These are phyloP conservation scores for Knufia fluminis DNA, from an alignment of 2,329 filamentous ascomycete genomes.

Conservation along the genomic window DNA sequence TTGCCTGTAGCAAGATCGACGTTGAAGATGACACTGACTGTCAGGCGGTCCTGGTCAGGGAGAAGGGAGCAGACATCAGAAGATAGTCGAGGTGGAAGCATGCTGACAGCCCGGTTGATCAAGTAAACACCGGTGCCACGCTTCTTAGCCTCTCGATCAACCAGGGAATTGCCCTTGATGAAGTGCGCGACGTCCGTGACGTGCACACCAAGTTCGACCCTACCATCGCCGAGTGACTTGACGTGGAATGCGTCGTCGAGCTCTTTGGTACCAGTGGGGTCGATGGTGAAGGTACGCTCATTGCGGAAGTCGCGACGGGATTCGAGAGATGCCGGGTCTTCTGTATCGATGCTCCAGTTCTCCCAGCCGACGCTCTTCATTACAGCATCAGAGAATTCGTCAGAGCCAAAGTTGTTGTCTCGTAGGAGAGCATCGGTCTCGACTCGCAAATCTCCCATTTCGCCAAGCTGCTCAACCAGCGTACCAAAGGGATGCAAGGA, in stretches of 20 bases:
- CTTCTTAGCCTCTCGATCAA: constrained; percentile 96
- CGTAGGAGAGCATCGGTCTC: constrained; percentile 94
- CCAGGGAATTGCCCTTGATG: constrained; percentile 88
- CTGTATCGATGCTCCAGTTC: constrained; percentile 78
- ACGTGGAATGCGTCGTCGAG: constrained; percentile 89
- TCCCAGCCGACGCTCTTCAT: constrained; percentile 85
- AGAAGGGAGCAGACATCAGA: constrained; percentile 79
- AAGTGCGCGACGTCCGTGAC: constrained; percentile 94
- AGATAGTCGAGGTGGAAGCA: constrained; percentile 79
- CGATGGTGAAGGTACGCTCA: constrained; percentile 84
- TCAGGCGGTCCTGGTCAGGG: constrained; percentile 80
- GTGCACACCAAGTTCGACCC: constrained; percentile 89
- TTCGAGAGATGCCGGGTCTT: constrained; percentile 64
- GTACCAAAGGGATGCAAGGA: constrained; percentile 98
- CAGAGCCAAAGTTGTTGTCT: constrained; percentile 97
- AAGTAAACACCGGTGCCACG: constrained; percentile 92
- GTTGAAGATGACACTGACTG: constrained; percentile 86
- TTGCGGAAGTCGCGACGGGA: constrained; percentile 81
- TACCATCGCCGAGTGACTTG: constrained; percentile 71
- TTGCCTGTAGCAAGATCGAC: constrained; percentile 76
- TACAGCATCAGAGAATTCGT: constrained; percentile 96
- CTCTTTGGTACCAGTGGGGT: constrained; percentile 77
- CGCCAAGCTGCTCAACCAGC: constrained; percentile 89
- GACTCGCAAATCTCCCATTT: constrained; percentile 94
- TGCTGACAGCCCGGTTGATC: constrained; percentile 76